Evolutionary conservation across 148 eudicot species (phyloP), one percentile per base, ranked within the genome.

Genomic region (Persicaria tinctoria): DNA sequence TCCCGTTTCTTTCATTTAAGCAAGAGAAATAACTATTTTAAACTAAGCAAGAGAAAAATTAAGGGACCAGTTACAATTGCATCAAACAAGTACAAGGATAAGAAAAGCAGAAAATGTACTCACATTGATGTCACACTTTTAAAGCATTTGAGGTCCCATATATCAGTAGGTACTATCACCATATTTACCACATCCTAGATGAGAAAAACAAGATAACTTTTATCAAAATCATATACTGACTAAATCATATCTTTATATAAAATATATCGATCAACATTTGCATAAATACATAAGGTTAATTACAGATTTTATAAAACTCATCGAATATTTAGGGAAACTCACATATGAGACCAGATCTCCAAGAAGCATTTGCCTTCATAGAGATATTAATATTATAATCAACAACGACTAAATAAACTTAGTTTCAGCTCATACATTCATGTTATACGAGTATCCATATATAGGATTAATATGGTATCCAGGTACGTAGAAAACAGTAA

Each of bases 121-220:
- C 79, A 95, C 98, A 78, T 71, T 14, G 97, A 92, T 74, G 91
- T 88, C 73, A 82, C 75, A 59, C 82, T 80, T 87, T 90, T 88
- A 74, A 95, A 92, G 60, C 91, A 80, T 71, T 85, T 93, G 78
- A 92, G 94, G 73, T 90, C 91, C 99, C 99, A 92, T 62, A 90
- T 74, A 78, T 95, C 99, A 76, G 80, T 89, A 57, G 97, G 81
- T 73, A 92, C 81, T 83, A 68, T 78, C 76, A 84, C 87, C 79
- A 83, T 77, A 85, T 86, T 87, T 75, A 78, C 32, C 54, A 81
- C 76, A 76, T 89, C 97, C 98, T 95, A 88, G 9, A 79, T 85
- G 60, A 78, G 70, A 12, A 72, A 38, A 54, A 8, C 32, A 55
- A 68, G 47, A 46, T 0, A 62, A 32, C 46, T 12, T 13, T 13